phyloP scores from a whole-genome alignment of 805 yeast genomes.

The Kazachstania taianensis region DNA sequence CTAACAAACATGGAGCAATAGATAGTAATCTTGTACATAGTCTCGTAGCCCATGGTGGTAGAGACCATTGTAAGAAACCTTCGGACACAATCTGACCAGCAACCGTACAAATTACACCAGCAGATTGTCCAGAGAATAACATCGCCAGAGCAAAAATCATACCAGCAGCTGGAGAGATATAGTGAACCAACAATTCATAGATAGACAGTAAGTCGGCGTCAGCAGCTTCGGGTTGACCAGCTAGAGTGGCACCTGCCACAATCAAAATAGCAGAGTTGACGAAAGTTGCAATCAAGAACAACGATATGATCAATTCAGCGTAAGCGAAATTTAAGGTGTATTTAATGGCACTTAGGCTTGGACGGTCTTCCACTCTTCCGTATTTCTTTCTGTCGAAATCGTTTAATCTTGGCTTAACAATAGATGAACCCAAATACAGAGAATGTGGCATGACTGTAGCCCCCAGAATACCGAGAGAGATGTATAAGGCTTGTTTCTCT shows the following conservation, averaged over 20 bases:
- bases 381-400: constrained; percentile 61
- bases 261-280: constrained; percentile 84
- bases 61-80: constrained; percentile 72
- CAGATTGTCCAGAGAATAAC: constrained; percentile 86
- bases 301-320: constrained; percentile 70
- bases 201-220: constrained; percentile 79
- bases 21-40: constrained; percentile 76
- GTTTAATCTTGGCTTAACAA: constrained; percentile 74
- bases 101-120: constrained; percentile 87
- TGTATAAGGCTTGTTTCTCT: constrained; percentile 59
- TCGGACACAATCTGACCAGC: constrained; percentile 93
- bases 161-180: constrained; percentile 80
- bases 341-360: constrained; percentile 70
- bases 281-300: constrained; percentile 82
- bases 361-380: constrained; percentile 42
- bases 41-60: constrained; percentile 75
- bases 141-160: constrained; percentile 81
- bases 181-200: constrained; percentile 56
- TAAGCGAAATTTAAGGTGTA: constrained; percentile 74
- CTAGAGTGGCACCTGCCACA: constrained; percentile 83
- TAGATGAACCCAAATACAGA: constrained; percentile 71
- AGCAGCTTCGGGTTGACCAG: constrained; percentile 51
- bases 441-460: constrained; percentile 96
- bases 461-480: constrained; percentile 77
- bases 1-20: constrained; percentile 71